Conservation (phyloP, 495 filamentous ascomycete species). For the Corynascus novoguineensis region DNA sequence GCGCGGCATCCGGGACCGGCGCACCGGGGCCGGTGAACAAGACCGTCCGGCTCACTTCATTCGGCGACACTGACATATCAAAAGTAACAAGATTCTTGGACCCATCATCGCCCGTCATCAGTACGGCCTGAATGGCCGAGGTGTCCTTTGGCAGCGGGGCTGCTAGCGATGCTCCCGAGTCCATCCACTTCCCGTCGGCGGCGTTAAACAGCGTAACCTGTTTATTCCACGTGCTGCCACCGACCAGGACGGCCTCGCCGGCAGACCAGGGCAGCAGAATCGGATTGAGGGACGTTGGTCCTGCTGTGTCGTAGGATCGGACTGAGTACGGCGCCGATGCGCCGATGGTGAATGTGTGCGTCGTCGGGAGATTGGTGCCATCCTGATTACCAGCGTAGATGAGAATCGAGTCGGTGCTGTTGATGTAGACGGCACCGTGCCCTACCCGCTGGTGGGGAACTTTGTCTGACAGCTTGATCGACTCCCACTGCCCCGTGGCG, state of each 20-base stretch:
- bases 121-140: slow-evolving; percentile 47
- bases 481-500: slow-evolving; percentile 68
- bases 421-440: slow-evolving; percentile 74
- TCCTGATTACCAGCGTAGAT: slow-evolving; percentile 73
- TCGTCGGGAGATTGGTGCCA: slow-evolving; percentile 48
- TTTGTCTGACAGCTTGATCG: slow-evolving; percentile 45
- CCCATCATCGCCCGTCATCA: slow-evolving; percentile 67
- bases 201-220: slow-evolving; percentile 58
- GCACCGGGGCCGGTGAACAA: slow-evolving; percentile 44
- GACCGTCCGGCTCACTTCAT: slow-evolving; percentile 62
- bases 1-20: slow-evolving; percentile 39
- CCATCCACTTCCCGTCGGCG: slow-evolving; percentile 50
- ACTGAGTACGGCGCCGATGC: slow-evolving; percentile 57
- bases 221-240: slow-evolving; percentile 61
- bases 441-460: slow-evolving; percentile 63
- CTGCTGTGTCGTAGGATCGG: slow-evolving; percentile 46
- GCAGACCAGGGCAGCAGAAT: slow-evolving; percentile 73
- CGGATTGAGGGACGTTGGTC: slow-evolving; percentile 60
- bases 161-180: slow-evolving; percentile 57
- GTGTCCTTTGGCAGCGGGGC: slow-evolving; percentile 50
- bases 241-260: slow-evolving; percentile 66
- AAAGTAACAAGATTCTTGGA: slow-evolving; percentile 81
- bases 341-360: slow-evolving; percentile 70
- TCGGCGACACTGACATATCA: slow-evolving; percentile 71
- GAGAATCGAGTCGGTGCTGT: slow-evolving; percentile 63